These are phyloP conservation scores for Lindgomyces ingoldianus DNA, from an alignment of 495 filamentous ascomycete species.

Conservation along the genomic window DNA sequence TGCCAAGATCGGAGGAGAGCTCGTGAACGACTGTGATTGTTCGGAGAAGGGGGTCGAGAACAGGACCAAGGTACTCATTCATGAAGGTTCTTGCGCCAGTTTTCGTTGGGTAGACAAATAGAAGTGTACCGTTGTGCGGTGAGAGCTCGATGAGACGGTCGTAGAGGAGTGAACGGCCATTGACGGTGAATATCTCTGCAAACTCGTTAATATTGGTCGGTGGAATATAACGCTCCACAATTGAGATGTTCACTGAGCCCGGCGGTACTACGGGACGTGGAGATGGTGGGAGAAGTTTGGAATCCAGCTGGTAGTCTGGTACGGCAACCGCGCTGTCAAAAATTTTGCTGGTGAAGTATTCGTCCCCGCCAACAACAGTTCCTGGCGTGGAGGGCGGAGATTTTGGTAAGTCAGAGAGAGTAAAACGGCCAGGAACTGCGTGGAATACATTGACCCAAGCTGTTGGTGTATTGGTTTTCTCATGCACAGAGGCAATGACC, in stretches of 20 bases:
- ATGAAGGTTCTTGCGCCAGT: conserved; percentile 65
- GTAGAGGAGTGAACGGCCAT: conserved; percentile 62
- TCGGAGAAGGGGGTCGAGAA: conserved; percentile 68
- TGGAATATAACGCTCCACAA: conserved; percentile 72
- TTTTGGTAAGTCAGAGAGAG: conserved; percentile 60
- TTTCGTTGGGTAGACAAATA: conserved; percentile 72
- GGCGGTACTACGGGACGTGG: conserved; percentile 67
- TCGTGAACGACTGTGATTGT: conserved; percentile 65
- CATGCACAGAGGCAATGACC: conserved; percentile 58
- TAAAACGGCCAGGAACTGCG: conserved; percentile 64
- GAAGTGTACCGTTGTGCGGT: conserved; percentile 57
- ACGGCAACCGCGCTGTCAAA: conserved; percentile 62
- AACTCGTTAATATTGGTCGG: conserved; percentile 63
- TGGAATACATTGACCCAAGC: conserved; percentile 65
- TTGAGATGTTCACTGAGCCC: conserved; percentile 62
- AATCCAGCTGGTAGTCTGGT: conserved; percentile 55
- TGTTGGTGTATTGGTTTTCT: conserved; percentile 50
- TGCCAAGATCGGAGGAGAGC: conserved; percentile 61
- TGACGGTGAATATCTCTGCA: conserved; percentile 58
- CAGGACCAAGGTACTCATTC: conserved; percentile 63
- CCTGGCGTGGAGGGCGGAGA: conserved; percentile 63
- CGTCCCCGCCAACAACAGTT: conserved; percentile 51
- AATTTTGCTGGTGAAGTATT: conserved; percentile 56
- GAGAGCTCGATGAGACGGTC: conserved; percentile 68
- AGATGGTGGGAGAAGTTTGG: conserved; percentile 41